Evolutionary conservation across 495 filamentous ascomycete genomes (phyloP).

Genomic region (Xylaria acuta): DNA sequence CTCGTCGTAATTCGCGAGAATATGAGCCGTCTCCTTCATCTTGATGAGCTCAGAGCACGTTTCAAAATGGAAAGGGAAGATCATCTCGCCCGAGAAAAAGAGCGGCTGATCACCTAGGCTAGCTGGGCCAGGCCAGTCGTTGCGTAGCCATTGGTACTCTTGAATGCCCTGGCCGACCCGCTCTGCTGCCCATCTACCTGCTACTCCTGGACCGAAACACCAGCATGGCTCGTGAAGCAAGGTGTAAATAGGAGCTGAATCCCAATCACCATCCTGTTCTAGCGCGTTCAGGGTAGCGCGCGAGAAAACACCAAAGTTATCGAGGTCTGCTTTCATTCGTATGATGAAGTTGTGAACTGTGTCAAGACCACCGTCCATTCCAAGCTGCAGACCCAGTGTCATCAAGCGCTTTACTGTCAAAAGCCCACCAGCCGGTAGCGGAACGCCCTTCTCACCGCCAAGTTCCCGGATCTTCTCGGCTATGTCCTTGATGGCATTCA

Average conservation of each 20-base stretch:
- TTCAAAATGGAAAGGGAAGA: constrained; percentile 82
- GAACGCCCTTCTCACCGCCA: constrained; percentile 52
- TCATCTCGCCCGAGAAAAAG: constrained; percentile 91
- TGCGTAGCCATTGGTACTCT: constrained; percentile 52
- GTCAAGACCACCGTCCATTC: constrained; percentile 76
- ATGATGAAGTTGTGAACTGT: constrained; percentile 73
- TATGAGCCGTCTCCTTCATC: constrained; percentile 68
- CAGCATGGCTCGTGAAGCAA: constrained; percentile 87
- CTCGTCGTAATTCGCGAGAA: constrained; percentile 66
- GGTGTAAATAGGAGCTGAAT: constrained; percentile 80
- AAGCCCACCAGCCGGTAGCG: constrained; percentile 68
- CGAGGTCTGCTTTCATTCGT: constrained; percentile 70
- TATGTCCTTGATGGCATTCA: constrained; percentile 70
- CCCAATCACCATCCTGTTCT: constrained; percentile 69
- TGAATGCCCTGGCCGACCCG: constrained; percentile 45
- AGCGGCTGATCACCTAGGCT: constrained; percentile 60
- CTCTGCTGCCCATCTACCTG: constrained; percentile 58
- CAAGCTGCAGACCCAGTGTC: constrained; percentile 77
- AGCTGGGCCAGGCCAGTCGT: constrained; percentile 35
- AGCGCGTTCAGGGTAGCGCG: constrained; percentile 70
- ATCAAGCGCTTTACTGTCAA: constrained; percentile 75
- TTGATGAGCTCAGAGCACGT: constrained; percentile 72
- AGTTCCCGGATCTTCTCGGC: constrained; percentile 64
- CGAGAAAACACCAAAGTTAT: constrained; percentile 73
- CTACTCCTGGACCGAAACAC: constrained; percentile 59